Percentiles rank a stretch among this genome's conserved stretches.
Conservation (phyloP, 768 basidiomycete species). For the Basidioascus undulatus region DNA sequence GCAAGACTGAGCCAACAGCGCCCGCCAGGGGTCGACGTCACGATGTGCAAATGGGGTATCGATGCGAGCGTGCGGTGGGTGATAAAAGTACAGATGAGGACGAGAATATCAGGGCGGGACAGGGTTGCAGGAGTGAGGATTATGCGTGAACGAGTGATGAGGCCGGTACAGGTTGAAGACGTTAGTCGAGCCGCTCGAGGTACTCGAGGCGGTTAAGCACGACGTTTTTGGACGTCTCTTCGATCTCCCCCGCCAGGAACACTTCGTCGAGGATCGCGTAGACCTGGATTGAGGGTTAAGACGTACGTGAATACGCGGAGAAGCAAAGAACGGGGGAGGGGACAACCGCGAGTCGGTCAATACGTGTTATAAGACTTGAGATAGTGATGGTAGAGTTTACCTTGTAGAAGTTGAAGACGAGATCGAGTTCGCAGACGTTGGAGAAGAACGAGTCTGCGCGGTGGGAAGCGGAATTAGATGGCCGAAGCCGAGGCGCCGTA, state of each 20-base stretch:
- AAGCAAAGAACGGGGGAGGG: neutral
- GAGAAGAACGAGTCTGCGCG: conserved; percentile 81
- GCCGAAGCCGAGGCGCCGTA: neutral
- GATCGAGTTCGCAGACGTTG: conserved; percentile 90
- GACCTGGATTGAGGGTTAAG: conserved; percentile 31
- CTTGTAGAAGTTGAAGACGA: conserved; percentile 99
- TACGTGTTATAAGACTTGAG: neutral
- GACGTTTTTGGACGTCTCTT: conserved; percentile 93
- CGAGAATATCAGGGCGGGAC: too few species aligned
- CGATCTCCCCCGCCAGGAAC: conserved; percentile 91
- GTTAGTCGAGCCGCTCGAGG: conserved; percentile 72
- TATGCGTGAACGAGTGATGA: too few species aligned
- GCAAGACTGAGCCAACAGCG: too few species aligned
- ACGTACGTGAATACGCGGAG: neutral
- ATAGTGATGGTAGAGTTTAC: conserved; percentile 18
- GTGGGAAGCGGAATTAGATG: too few species aligned
- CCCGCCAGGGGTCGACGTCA: too few species aligned
- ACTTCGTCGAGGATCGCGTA: conserved; percentile 97
- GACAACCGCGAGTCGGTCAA: neutral
- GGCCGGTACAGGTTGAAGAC: too few species aligned
- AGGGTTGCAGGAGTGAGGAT: too few species aligned
- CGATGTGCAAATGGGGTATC: too few species aligned
- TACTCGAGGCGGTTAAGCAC: conserved; percentile 73
- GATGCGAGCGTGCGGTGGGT: too few species aligned
- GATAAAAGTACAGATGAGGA: too few species aligned